Evolutionary conservation across 805 yeast species (phyloP), one percentile per base, ranked within the genome.

Genomic region (Wickerhamiella occidentalis): DNA sequence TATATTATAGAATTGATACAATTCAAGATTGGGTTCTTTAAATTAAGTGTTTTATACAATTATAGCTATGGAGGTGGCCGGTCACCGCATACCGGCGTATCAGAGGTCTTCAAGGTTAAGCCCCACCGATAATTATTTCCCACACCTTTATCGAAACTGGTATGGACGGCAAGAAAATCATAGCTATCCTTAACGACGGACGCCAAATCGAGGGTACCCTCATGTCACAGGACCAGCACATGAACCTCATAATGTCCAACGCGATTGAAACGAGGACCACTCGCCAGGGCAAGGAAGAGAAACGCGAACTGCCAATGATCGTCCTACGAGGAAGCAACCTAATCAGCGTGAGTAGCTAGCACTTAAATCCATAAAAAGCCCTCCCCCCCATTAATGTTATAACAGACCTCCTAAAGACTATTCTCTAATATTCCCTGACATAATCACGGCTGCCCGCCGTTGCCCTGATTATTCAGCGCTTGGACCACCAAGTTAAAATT

Each of bases 321-420:
- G 82, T 90, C 33, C 68, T 90, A 42, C 74, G 97, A 57, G 98
- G 98, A 2, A 96, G 86, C 55, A 84, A 82, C 55, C 78, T 92
- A 23, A 77, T 88, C 11, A 77, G 87, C 49, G 2, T 43, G 45
- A 38, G 45, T 22, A 13, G 43, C 37, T 36, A 45, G 30, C 3
- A 33, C n/a, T n/a, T n/a, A n/a, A n/a, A n/a, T n/a, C n/a, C n/a
- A n/a, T n/a, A n/a, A n/a, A n/a, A n/a, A n/a, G n/a, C n/a, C n/a
- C n/a, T n/a, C n/a, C n/a, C n/a, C n/a, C n/a, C n/a, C n/a, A n/a
- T n/a, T n/a, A n/a, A n/a, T n/a, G n/a, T n/a, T n/a, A n/a, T n/a
- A n/a, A n/a, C n/a, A n/a, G n/a, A n/a, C n/a, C n/a, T n/a, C n/a
- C n/a, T n/a, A n/a, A n/a, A n/a, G 6, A 9, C 15, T 17, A 40